Conservation (phyloP, 1,284 basidiomycete species). For the Entoloma clypeatum region DNA sequence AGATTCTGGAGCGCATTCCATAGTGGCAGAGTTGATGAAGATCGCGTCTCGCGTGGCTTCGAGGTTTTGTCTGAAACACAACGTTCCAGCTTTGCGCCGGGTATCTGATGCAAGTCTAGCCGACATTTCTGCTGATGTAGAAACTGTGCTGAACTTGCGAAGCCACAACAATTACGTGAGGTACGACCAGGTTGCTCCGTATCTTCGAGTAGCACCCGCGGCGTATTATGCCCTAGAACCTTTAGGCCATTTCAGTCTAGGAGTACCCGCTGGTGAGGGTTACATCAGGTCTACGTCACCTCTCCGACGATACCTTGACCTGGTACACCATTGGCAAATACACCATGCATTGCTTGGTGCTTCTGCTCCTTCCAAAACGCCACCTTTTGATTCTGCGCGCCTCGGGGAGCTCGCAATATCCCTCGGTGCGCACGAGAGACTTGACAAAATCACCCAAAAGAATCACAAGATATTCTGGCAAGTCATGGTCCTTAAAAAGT, state of each 20-base stretch:
- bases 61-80: constrained; percentile 59
- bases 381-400: constrained; percentile 42
- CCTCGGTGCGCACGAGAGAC: constrained; percentile 29
- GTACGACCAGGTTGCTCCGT: constrained; percentile 29
- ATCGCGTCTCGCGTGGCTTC: constrained; percentile 78
- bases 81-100: constrained; percentile 69
- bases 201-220: constrained; percentile 32
- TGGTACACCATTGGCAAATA: constrained; percentile 93
- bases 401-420: constrained; percentile 36
- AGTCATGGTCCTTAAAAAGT: constrained; percentile 33
- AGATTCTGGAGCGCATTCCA: constrained; percentile 41
- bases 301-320: constrained; percentile 80
- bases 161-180: constrained; percentile 41
- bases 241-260: constrained; percentile 68
- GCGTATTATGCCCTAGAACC: constrained; percentile 51
- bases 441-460: constrained; percentile 21
- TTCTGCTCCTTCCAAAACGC: constrained; percentile 23
- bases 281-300: constrained; percentile 90
- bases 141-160: constrained; percentile 39
- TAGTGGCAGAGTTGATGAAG: constrained; percentile 86
- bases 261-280: constrained; percentile 63
- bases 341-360: constrained; percentile 67
- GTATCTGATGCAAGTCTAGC: constrained; percentile 37
- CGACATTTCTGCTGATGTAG: constrained; percentile 30
- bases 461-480: constrained; percentile 28